Evolutionary conservation across 176 grass and related monocot genomes (phyloP), one percentile per base, ranked within the genome.

Genomic region (Phyllostachys edulis): DNA sequence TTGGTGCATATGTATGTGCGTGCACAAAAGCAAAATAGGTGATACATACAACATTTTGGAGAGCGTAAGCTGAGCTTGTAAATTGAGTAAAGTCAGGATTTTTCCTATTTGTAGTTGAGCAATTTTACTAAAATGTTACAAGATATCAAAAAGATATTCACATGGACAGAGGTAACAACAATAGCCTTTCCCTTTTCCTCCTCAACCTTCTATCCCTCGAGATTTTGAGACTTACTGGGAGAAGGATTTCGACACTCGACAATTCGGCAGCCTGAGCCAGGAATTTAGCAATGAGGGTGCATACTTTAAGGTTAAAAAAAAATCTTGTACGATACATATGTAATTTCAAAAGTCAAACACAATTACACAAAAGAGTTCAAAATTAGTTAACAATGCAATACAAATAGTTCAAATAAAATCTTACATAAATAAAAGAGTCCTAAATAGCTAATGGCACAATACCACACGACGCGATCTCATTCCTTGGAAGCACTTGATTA

Each of bases 161-260:
- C 92, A 95, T 91, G 37, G 95, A 98, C 65, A 98, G 84, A 73
- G 92, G 95, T 79, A 98, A 91, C 82, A 93, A 76, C 76, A 93
- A 85, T 94, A 89, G 93, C 63, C 90, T 90, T 60, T 98, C 95
- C 51, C 89, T 91, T 98, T 95, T 98, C 80, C 82, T 94, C 56
- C 82, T 89, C 39, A 98, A 74, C 71, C 86, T 88, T 93, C 85
- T 95, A 86, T 95, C 72, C 90, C 95, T 93, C 91, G 89, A 98
- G 57, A 95, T 64, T 88, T 93, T 98, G 38, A 95, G 95, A 72
- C 68, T 80, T 71, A 84, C 82, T 73, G 89, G 86, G 65, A 97
- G 89, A 62, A 94, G 86, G 73, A 93, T 94, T 79, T 29, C 1
- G 29, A 29, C 29, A 29, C 29, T 29, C 29, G 29, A 29, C 29